Evolutionary conservation across 2,329 filamentous ascomycete genomes (phyloP).

Genomic region (Epichloe gansuensis): DNA sequence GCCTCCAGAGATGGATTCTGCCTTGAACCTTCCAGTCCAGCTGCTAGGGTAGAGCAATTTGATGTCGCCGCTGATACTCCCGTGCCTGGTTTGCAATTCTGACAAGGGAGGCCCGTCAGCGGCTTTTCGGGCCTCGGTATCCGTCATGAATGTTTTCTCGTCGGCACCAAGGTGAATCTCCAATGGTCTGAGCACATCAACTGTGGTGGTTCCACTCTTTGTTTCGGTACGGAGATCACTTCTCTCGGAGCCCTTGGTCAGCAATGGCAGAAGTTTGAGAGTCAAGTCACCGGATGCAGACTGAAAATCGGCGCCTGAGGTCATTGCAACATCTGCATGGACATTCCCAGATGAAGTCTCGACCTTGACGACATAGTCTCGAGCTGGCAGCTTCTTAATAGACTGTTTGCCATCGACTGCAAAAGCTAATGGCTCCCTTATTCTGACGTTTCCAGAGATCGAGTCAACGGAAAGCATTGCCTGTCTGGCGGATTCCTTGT

Average conservation of each 20-base stretch:
- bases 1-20: conserved; percentile 28
- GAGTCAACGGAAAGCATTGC: conserved; percentile 30
- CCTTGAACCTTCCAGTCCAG: conserved; percentile 36
- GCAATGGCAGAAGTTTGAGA: conserved; percentile 31
- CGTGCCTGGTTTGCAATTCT: conserved; percentile 29
- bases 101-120: conserved; percentile 16
- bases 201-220: conserved; percentile 28
- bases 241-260: conserved; percentile 16
- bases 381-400: conserved; percentile 24
- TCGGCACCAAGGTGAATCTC: conserved; percentile 3
- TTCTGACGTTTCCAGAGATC: conserved; percentile 30
- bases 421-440: conserved; percentile 27
- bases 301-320: conserved; percentile 21
- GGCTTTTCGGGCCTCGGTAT: conserved; percentile 3
- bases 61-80: conserved; percentile 31
- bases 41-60: conserved; percentile 31
- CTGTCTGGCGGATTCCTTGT: conserved; percentile 20
- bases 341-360: conserved; percentile 33
- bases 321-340: conserved; percentile 27
- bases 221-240: conserved; percentile 27
- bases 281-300: conserved; percentile 30
- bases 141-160: neutral
- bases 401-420: conserved; percentile 10
- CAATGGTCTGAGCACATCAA: conserved; percentile 31
- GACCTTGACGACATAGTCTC: conserved; percentile 35